phyloP scores from a whole-genome alignment of 176 grass and related monocot species.

The Oryza rufipogon region DNA sequence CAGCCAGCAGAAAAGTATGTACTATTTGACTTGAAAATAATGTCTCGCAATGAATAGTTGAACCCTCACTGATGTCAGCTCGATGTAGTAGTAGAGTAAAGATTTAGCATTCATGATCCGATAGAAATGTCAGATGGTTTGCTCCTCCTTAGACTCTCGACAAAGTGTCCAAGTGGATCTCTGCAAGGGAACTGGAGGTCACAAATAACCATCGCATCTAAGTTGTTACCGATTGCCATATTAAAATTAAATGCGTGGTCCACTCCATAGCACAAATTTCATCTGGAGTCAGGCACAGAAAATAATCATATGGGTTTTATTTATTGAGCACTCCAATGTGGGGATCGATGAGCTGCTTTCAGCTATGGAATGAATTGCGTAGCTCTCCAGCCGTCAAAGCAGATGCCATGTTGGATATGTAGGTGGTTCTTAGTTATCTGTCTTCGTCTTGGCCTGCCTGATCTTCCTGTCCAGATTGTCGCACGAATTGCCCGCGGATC shows the following conservation, averaged over 20 bases:
- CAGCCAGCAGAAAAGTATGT: background rate
- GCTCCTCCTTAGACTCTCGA: slow-evolving; percentile 32
- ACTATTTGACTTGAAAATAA: slow-evolving; percentile 5
- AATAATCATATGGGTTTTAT: slow-evolving; percentile 17
- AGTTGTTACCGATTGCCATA: background rate
- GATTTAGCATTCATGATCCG: background rate
- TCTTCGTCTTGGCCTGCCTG: slow-evolving; percentile 42
- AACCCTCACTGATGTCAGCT: slow-evolving; percentile 1
- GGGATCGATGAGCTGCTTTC: slow-evolving; percentile 29
- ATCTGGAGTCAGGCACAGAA: slow-evolving; percentile 9
- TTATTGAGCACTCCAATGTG: slow-evolving; percentile 38
- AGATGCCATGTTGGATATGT: slow-evolving; percentile 7
- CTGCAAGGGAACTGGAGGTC: slow-evolving; percentile 44
- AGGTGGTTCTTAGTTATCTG: slow-evolving; percentile 49
- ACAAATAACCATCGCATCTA: slow-evolving; percentile 22
- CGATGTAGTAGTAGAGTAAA: background rate
- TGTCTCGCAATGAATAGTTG: background rate
- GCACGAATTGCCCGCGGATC: slow-evolving; percentile 80
- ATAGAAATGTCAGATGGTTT: slow-evolving; percentile 3
- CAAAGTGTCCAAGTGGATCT: background rate
- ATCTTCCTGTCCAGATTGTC: slow-evolving; percentile 59
- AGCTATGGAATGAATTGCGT: slow-evolving; percentile 37
- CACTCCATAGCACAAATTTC: slow-evolving; percentile 28
- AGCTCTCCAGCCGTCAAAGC: slow-evolving; percentile 1
- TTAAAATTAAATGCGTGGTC: background rate